Evolutionary conservation across 306 rosid species (phyloP).

Genomic region (Begonia fuchsioides): DNA sequence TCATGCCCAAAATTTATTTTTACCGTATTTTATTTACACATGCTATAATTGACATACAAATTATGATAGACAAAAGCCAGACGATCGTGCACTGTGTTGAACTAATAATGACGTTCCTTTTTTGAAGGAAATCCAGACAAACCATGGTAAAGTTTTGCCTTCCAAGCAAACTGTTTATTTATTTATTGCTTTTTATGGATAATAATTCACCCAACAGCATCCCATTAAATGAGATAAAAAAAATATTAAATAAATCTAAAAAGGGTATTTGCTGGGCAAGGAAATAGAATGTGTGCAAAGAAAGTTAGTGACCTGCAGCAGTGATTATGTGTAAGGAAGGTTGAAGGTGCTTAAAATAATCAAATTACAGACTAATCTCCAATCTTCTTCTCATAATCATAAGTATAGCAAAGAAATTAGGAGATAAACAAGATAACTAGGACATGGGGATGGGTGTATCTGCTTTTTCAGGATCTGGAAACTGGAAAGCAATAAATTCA

Average conservation of each 20-base stretch:
- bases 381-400: neutral
- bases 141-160: no score
- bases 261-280: neutral
- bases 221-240: neutral
- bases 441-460: neutral
- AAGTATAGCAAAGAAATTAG: neutral
- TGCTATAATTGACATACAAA: no score
- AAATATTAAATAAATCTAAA: neutral
- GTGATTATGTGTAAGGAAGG: no score
- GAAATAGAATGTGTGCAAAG: neutral
- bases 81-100: no score
- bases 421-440: constrained; percentile 1
- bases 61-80: no score
- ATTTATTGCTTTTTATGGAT: neutral
- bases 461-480: no score
- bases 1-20: no score
- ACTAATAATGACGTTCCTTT: no score
- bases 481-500: no score
- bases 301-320: neutral
- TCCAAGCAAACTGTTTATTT: no score
- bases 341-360: neutral
- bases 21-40: no score
- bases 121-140: no score
- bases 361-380: constrained; percentile 14
- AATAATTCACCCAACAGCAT: constrained; percentile 4